Evolutionary conservation across 2,329 filamentous ascomycete species (phyloP).

Genomic region (Ophiocordyceps australis): DNA sequence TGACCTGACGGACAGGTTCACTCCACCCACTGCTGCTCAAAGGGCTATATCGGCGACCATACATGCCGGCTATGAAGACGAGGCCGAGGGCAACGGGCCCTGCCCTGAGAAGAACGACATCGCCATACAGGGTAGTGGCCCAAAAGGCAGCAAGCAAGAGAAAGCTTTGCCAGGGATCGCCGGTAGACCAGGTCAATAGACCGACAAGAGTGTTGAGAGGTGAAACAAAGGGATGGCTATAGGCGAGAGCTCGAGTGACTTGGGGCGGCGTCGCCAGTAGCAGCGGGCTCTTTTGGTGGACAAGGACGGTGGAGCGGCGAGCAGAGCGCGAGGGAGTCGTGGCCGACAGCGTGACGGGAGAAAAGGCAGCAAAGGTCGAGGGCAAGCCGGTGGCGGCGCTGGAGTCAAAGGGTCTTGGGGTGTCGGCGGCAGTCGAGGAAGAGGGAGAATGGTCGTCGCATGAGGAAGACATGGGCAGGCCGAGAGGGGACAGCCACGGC

Average conservation of each 20-base stretch:
- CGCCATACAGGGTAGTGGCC: conserved; percentile 72
- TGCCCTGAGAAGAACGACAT: conserved; percentile 60
- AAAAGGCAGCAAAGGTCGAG: conserved; percentile 79
- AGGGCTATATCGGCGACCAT: conserved; percentile 74
- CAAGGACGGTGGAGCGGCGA: conserved; percentile 77
- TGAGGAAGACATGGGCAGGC: conserved; percentile 18
- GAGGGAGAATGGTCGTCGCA: conserved; percentile 19
- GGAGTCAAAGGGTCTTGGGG: conserved; percentile 14
- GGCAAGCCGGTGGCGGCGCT: conserved; percentile 20
- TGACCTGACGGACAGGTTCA: conserved; percentile 22
- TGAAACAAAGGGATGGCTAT: conserved; percentile 86
- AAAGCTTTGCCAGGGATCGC: conserved; percentile 94
- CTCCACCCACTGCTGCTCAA: conserved; percentile 68
- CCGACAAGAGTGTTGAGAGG: conserved; percentile 76
- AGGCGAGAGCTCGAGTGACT: conserved; percentile 82
- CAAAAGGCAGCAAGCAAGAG: conserved; percentile 73
- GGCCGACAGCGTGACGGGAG: conserved; percentile 59
- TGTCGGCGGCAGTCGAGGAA: conserved; percentile 14
- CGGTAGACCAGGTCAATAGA: conserved; percentile 82
- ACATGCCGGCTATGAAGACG: conserved; percentile 78
- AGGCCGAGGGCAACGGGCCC: conserved; percentile 71
- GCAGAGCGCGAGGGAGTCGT: conserved; percentile 39
- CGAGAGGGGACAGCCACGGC: conserved; percentile 32
- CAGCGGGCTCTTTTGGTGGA: conserved; percentile 90
- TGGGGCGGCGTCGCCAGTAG: conserved; percentile 87